phyloP scores from a whole-genome alignment of 768 basidiomycete genomes.

The Xerocomellus chrysenteron region DNA sequence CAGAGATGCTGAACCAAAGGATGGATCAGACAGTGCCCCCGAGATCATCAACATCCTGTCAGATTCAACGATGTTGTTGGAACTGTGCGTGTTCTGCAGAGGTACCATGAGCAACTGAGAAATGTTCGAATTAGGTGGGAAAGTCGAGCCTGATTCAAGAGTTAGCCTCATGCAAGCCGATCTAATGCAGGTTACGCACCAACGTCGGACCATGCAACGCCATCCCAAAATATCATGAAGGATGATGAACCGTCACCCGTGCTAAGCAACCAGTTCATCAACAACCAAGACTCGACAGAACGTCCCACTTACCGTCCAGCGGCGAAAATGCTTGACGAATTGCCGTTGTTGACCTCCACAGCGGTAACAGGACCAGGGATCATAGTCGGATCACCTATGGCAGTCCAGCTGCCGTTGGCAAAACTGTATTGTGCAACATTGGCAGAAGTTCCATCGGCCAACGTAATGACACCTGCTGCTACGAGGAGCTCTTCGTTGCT shows the following conservation, averaged over 20 bases:
- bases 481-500: conserved; percentile 66
- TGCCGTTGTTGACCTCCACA: conserved; percentile 77
- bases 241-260: conserved; percentile 58
- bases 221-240: conserved; percentile 87
- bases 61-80: conserved; percentile 68
- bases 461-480: conserved; percentile 75
- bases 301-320: conserved; percentile 70
- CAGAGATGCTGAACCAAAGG: conserved; percentile 77
- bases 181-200: conserved; percentile 39
- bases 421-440: conserved; percentile 78
- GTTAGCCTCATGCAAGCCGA: neutral
- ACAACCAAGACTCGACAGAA: neutral
- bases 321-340: conserved; percentile 82
- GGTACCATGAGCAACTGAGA: conserved; percentile 91
- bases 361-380: conserved; percentile 92
- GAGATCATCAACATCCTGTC: conserved; percentile 92
- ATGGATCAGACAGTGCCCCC: conserved; percentile 65
- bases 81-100: conserved; percentile 68
- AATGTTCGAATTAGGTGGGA: conserved; percentile 60
- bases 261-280: conserved; percentile 29
- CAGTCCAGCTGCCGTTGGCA: conserved; percentile 69
- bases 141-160: conserved; percentile 46
- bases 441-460: conserved; percentile 60
- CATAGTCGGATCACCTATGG: conserved; percentile 55
- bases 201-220: conserved; percentile 66